A percentile compares a stretch with the other conserved stretches of the same genome.
These are phyloP conservation scores for Eimeria falciformis DNA, from an alignment of 169 alveolate species.

Conservation along the genomic window DNA sequence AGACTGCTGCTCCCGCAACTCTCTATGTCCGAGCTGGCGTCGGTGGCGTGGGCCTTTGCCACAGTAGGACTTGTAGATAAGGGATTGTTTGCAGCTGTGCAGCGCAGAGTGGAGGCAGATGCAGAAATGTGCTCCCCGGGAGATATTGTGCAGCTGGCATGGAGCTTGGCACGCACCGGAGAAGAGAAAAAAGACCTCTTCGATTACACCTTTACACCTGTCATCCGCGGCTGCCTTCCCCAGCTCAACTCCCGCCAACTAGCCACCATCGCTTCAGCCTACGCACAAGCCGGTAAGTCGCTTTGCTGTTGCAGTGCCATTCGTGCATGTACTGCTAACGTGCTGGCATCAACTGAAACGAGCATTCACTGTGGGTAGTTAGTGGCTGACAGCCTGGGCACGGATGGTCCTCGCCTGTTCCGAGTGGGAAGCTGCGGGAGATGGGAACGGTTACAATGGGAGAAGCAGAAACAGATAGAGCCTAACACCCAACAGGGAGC, in stretches of 20 bases:
- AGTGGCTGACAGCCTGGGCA: background rate
- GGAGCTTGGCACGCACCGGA: constrained; percentile 59
- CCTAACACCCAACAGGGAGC: too few relatives aligned
- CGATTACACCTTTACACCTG: constrained; percentile 63
- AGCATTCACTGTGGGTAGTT: background rate
- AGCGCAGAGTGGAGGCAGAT: constrained; percentile 44
- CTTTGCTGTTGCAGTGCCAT: background rate
- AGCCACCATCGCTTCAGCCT: constrained; percentile 67
- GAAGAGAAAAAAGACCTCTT: constrained; percentile 38
- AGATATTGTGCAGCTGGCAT: constrained; percentile 70
- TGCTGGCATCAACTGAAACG: background rate
- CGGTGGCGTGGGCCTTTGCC: constrained; percentile 77
- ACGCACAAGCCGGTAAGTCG: constrained; percentile 68
- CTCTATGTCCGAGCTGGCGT: constrained; percentile 68
- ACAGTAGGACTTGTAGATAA: constrained; percentile 36
- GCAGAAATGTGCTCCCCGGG: constrained; percentile 51
- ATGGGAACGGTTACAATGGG: too few relatives aligned
- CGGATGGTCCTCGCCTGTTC: background rate
- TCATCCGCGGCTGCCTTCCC: constrained; percentile 59
- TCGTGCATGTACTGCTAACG: background rate
- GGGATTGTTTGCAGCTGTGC: constrained; percentile 43
- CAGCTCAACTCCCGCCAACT: constrained; percentile 64
- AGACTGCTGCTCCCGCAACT: constrained; percentile 51
- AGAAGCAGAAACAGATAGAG: too few relatives aligned
- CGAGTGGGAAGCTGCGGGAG: too few relatives aligned